These are phyloP conservation scores for Cardamine resedifolia DNA, from an alignment of 345 rosid species.

Conservation along the genomic window DNA sequence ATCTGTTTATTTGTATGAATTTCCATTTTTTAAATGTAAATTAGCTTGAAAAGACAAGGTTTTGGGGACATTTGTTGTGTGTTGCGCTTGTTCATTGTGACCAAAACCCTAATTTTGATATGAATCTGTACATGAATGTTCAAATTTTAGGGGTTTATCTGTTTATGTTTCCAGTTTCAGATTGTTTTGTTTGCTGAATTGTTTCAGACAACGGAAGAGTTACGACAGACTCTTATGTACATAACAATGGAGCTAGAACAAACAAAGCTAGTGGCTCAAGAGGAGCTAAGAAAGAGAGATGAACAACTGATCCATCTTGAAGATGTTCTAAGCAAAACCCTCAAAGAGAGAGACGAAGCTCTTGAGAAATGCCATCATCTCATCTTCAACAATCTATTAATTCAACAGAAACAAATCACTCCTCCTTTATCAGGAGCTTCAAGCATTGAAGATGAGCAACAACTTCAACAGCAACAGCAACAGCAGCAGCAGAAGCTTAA, in stretches of 20 bases:
- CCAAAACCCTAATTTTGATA: conserved; percentile 2
- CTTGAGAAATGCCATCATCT: conserved; percentile 60
- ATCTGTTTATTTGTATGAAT: no score
- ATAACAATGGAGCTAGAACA: conserved; percentile 75
- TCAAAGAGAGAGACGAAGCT: conserved; percentile 74
- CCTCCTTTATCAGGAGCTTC: conserved; percentile 58
- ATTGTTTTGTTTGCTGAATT: background rate
- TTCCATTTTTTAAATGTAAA: background rate
- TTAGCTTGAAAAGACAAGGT: background rate
- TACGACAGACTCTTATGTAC: conserved; percentile 66
- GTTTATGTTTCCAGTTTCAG: conserved; percentile 5
- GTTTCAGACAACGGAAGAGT: conserved; percentile 68
- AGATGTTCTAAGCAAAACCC: conserved; percentile 50
- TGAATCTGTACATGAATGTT: background rate
- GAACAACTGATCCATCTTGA: conserved; percentile 63
- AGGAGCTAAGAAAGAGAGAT: conserved; percentile 80
- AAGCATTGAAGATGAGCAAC: conserved; percentile 82
- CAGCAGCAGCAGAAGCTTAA: conserved; percentile 1
- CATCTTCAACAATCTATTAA: conserved; percentile 54
- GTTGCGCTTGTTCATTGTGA: background rate
- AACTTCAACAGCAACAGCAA: conserved; percentile 10
- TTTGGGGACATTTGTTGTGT: background rate
- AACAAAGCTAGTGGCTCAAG: conserved; percentile 64
- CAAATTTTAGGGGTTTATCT: conserved; percentile 8
- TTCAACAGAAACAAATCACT: conserved; percentile 47